A percentile compares a stretch with the other conserved stretches of the same genome.
phyloP scores from a whole-genome alignment of 192 early-diverging fungal genomes.

The Geranomyces michiganensis region DNA sequence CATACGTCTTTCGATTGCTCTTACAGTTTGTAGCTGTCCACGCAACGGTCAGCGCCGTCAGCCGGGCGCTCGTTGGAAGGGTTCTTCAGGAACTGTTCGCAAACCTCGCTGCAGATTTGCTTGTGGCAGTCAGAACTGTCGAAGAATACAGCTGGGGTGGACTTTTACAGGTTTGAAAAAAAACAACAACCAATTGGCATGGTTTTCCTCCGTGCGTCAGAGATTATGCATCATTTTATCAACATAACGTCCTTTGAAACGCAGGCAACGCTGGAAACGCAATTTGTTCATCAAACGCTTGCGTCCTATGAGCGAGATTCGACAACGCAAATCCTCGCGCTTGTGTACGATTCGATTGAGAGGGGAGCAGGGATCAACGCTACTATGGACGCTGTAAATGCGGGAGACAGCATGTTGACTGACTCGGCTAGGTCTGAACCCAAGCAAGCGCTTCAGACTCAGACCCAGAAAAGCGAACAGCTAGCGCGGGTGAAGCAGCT shows the following conservation, averaged over 20 bases:
- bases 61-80: conserved; percentile 74
- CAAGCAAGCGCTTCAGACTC: conserved; percentile 23
- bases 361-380: conserved; percentile 53
- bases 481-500: conserved; percentile 53
- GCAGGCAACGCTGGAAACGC: conserved; percentile 85
- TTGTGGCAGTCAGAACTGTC: conserved; percentile 75
- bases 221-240: too few relatives aligned
- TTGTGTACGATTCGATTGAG: conserved; percentile 78
- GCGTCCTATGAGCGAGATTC: conserved; percentile 71
- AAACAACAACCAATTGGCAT: neutral
- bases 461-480: conserved; percentile 44
- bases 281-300: conserved; percentile 86
- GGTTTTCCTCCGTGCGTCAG: too few relatives aligned
- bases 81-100: conserved; percentile 74
- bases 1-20: conserved; percentile 85
- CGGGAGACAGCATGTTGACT: neutral
- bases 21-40: conserved; percentile 87
- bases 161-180: conserved; percentile 73
- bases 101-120: conserved; percentile 76
- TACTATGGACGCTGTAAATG: neutral
- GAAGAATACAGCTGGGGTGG: conserved; percentile 89
- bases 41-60: conserved; percentile 83
- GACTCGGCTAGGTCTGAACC: neutral
- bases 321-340: conserved; percentile 68
- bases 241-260: too few relatives aligned